Conservation (phyloP, 1,139 yeast genomes). For the Yamadazyma taylorii region DNA sequence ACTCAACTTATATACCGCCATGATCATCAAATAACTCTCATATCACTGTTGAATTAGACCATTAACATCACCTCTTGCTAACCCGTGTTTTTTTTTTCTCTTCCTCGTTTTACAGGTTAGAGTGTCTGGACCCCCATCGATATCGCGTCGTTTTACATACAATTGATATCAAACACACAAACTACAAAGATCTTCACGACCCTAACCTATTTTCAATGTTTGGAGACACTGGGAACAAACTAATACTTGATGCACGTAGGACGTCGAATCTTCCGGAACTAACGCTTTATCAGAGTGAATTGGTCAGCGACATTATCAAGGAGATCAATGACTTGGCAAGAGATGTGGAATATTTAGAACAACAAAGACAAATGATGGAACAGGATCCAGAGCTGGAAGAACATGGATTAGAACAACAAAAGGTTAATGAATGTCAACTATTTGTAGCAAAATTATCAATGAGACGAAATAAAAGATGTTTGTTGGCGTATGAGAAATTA, state of each 20-base stretch:
- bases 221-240: slow-evolving; percentile 83
- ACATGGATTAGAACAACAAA: slow-evolving; percentile 34
- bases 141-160: slow-evolving; percentile 1
- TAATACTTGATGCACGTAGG: slow-evolving; percentile 82
- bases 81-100: no score
- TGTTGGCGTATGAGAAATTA: slow-evolving; percentile 76
- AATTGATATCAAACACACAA: neutral
- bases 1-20: no score
- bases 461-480: slow-evolving; percentile 85
- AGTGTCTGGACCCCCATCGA: no score
- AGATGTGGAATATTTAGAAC: slow-evolving; percentile 39
- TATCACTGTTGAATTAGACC: no score
- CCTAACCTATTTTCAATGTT: slow-evolving; percentile 62
- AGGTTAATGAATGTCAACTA: slow-evolving; percentile 64
- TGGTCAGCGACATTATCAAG: slow-evolving; percentile 64
- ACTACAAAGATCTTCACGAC: no score
- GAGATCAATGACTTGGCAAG: slow-evolving; percentile 60
- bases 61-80: no score
- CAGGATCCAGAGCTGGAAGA: slow-evolving; percentile 14
- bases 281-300: slow-evolving; percentile 73
- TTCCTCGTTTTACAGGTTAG: no score
- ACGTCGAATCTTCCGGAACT: slow-evolving; percentile 63
- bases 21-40: no score
- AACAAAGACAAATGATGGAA: slow-evolving; percentile 16
- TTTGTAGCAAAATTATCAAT: slow-evolving; percentile 82